phyloP scores from a whole-genome alignment of 106 monocot genomes.

The Allium cepa region DNA sequence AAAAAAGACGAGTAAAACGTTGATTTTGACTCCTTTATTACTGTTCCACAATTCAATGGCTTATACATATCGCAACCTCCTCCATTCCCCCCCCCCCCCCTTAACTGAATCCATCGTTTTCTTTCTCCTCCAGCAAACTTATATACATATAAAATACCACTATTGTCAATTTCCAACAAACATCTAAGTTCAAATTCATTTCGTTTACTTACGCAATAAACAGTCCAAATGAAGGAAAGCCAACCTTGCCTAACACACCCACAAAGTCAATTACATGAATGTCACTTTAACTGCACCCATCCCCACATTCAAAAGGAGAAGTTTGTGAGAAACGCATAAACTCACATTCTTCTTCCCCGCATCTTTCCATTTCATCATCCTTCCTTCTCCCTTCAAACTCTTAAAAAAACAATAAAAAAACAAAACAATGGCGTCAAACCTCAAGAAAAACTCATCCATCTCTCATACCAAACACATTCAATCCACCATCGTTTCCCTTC shows the following conservation, averaged over 20 bases:
- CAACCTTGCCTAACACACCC: not conserved
- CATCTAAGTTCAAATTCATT: too few species aligned
- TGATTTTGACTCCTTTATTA: too few species aligned
- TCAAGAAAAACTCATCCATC: not conserved
- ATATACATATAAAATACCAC: too few species aligned
- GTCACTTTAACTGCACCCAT: not conserved
- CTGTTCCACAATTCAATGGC: too few species aligned
- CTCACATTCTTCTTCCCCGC: not conserved
- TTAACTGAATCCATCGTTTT: too few species aligned
- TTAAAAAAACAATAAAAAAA: not conserved
- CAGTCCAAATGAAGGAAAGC: not conserved
- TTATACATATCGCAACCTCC: too few species aligned
- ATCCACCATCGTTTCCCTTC: not conserved
- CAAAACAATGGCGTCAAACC: not conserved
- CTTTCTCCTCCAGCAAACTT: too few species aligned
- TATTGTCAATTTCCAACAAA: too few species aligned
- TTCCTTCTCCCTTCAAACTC: not conserved
- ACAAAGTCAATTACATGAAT: not conserved
- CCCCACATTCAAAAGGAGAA: not conserved
- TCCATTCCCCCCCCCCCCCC: too few species aligned
- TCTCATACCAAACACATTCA: not conserved
- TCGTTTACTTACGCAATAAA: too few species aligned
- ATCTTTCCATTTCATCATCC: not conserved
- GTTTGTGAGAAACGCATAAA: constrained; percentile 1
- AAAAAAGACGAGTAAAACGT: too few species aligned